A percentile compares a stretch with the other conserved stretches of the same genome.
These are phyloP conservation scores for Blastobotrys persicus DNA, from an alignment of 1,139 yeast genomes.

Conservation along the genomic window DNA sequence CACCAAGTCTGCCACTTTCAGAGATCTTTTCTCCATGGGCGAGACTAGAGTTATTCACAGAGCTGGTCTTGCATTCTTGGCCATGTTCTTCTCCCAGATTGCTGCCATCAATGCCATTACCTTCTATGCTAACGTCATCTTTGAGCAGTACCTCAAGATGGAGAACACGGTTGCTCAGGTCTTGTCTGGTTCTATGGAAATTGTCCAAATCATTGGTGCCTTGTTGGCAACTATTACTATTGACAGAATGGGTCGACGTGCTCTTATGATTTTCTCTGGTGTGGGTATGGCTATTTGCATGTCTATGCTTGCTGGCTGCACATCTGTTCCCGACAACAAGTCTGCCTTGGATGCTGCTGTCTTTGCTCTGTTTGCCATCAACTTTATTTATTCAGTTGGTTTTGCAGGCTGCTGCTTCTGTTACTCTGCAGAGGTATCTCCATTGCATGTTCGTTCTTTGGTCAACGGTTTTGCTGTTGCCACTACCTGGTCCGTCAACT, in stretches of 20 bases:
- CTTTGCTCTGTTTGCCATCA: constrained; percentile 25
- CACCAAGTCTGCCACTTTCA: constrained; percentile 20
- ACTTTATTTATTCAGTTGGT: constrained; percentile 26
- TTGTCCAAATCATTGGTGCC: constrained; percentile 32
- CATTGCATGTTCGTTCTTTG: constrained; percentile 58
- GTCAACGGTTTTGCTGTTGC: constrained; percentile 47
- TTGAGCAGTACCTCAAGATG: constrained; percentile 44
- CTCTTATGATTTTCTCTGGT: constrained; percentile 21
- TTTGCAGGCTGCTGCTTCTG: constrained; percentile 27
- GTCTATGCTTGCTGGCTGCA: constrained; percentile 26
- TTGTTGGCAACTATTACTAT: constrained; percentile 23
- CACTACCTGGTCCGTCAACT: constrained; percentile 47
- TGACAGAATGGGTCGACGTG: constrained; percentile 24
- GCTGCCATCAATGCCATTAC: constrained; percentile 67
- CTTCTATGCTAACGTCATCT: constrained; percentile 41
- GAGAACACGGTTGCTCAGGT: constrained; percentile 39
- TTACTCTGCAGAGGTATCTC: constrained; percentile 60
- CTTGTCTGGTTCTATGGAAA: constrained; percentile 44
- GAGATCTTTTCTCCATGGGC: constrained; percentile 36
- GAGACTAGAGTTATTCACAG: constrained; percentile 49
- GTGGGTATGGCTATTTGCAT: constrained; percentile 26
- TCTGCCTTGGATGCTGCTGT: constrained; percentile 26
- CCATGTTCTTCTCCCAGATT: constrained; percentile 63
- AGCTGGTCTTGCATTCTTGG: constrained; percentile 46
- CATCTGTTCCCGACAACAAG: constrained; percentile 22